Evolutionary conservation across 257 asterid species (phyloP).

Genomic region (Knoxia roxburghii): DNA sequence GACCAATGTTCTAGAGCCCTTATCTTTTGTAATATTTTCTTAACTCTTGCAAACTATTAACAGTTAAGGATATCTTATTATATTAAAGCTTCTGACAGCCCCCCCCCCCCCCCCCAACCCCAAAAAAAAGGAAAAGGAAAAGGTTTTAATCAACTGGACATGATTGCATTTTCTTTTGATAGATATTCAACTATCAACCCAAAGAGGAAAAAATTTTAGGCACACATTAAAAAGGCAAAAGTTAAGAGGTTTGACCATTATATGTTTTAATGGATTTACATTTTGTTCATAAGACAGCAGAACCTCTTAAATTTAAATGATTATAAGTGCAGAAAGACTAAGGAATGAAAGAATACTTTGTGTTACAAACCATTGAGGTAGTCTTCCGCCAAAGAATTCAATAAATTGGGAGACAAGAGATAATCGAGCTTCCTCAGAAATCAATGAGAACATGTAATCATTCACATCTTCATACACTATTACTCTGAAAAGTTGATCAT

Average conservation of each 20-base stretch:
- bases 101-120: too few species aligned
- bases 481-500: conserved; percentile 72
- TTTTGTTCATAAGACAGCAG: background rate
- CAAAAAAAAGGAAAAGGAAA: too few species aligned
- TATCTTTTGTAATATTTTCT: too few species aligned
- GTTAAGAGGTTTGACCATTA: background rate
- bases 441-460: conserved; percentile 76
- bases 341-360: conserved; percentile 6
- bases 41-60: background rate
- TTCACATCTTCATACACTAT: conserved; percentile 79
- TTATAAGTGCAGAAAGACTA: background rate
- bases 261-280: background rate
- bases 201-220: background rate
- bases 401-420: conserved; percentile 75
- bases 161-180: background rate
- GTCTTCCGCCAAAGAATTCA: conserved; percentile 88
- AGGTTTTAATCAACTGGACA: too few species aligned
- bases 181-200: background rate
- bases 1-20: background rate
- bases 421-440: conserved; percentile 67
- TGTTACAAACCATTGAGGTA: conserved; percentile 74
- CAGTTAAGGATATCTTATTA: background rate
- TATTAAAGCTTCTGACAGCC: background rate
- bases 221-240: background rate
- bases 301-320: background rate